Evolutionary conservation across 176 grass and related monocot species (phyloP).

Genomic region (Urochloa ruziziensis): DNA sequence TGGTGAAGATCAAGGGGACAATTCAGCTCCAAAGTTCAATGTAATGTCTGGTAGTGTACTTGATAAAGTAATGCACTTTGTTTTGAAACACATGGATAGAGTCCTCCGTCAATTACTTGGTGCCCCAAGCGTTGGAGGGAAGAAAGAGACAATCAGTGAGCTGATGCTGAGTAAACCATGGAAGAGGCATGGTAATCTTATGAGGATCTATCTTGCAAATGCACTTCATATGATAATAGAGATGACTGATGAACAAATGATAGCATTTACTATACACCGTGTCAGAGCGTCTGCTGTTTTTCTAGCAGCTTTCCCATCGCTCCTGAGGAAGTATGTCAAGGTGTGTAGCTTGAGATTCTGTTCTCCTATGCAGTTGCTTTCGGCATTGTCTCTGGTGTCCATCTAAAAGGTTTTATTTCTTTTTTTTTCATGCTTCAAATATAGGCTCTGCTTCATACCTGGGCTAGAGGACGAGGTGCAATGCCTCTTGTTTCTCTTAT

Average conservation of each 20-base stretch:
- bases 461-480: conserved; percentile 78
- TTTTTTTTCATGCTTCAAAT: conserved; percentile 20
- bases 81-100: conserved; percentile 85
- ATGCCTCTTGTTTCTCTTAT: conserved; percentile 82
- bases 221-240: conserved; percentile 92
- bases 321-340: conserved; percentile 97
- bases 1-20: conserved; percentile 69
- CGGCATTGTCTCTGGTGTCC: background rate
- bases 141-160: conserved; percentile 73
- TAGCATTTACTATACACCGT: conserved; percentile 47
- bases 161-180: conserved; percentile 61
- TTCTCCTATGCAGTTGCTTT: conserved; percentile 23
- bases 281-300: conserved; percentile 87
- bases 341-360: conserved; percentile 30
- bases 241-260: conserved; percentile 98
- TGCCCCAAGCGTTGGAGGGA: conserved; percentile 72
- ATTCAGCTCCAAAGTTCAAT: conserved; percentile 66
- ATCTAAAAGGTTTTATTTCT: conserved; percentile 20
- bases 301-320: conserved; percentile 75
- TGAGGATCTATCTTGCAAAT: conserved; percentile 87
- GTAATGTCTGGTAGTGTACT: conserved; percentile 86
- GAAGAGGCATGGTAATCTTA: conserved; percentile 76
- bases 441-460: conserved; percentile 80
- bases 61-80: conserved; percentile 91
- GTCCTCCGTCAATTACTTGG: conserved; percentile 67